Base-by-base conservation (phyloP, 192 early-diverging fungal genomes). In the Entomortierella beljakovae region DNA sequence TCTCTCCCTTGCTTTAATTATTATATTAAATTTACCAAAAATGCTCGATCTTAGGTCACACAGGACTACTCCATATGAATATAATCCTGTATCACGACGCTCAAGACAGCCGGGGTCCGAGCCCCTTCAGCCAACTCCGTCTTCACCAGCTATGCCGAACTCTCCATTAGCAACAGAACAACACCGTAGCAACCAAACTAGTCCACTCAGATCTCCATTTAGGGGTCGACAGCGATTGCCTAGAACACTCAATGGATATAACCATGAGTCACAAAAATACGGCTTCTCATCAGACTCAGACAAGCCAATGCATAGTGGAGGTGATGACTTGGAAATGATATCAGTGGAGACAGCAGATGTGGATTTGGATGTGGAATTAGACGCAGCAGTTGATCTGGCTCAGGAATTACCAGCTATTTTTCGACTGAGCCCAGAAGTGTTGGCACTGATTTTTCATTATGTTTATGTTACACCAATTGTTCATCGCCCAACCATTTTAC, bases 401-500 rank as follows among this genome's bases (percentile, higher is more conserved):
- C 54, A 57, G 62, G 61, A 22, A 53, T 40, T 13, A 9, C 71
- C 71, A 18, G 71, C 71, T 6, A 79, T 79, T 26, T 26, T 59
- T 25, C 75, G 75, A 13, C 61, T 79, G 22, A 70, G 75, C 68
- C 75, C 66, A 53, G 75, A 79, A 29, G 33, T 79, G 25, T 42
- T 79, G 13, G 60, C 75, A 10, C 29, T 79, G 18, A 79, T 79
- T 46, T 79, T 79, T 49, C 62, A 79, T 50, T 79, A 69, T 55
- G 75, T 79, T 62, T 79, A 79, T 57, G 75, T 79, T 34, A 79
- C 75, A 64, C 75, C 75, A 22, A 62, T 79, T 1, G 75, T 79
- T 18, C 71, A 59, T 37, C 62, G 71, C 22, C 70, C 61, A 31
- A 42, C 20, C 10, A 23, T 33, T 7, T 13, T 23, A 6, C 33